Conservation (phyloP, 228 moss, liverwort and hornwort species). For the Sphagnum magellanicum region DNA sequence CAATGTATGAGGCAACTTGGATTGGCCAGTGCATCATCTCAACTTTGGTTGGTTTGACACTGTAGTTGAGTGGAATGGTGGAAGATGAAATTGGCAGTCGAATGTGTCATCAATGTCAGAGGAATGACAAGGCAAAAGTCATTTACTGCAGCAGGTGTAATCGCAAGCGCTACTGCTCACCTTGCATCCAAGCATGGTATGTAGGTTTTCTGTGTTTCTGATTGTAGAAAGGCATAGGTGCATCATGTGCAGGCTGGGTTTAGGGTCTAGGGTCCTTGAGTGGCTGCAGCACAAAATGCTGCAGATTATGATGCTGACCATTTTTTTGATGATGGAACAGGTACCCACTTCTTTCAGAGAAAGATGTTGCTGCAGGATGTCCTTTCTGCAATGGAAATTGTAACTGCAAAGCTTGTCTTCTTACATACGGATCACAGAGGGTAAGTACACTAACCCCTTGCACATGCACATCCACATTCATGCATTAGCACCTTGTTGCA, state of each 20-base stretch:
- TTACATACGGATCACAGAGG: neutral
- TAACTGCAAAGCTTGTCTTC: slow-evolving; percentile 64
- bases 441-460: neutral
- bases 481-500: neutral
- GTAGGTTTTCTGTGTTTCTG: neutral
- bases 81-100: slow-evolving; percentile 15
- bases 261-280: too few species aligned
- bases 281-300: neutral
- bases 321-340: neutral
- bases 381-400: slow-evolving; percentile 82
- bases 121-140: slow-evolving; percentile 63
- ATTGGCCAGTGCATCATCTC: neutral
- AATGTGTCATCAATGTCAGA: slow-evolving; percentile 96
- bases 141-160: slow-evolving; percentile 63
- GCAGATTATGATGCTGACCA: neutral
- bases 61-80: neutral
- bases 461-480: too few species aligned
- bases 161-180: slow-evolving; percentile 73
- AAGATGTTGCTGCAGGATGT: slow-evolving; percentile 27
- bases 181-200: slow-evolving; percentile 81
- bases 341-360: slow-evolving; percentile 30
- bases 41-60: neutral
- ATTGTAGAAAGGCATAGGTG: neutral
- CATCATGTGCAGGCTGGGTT: too few species aligned
- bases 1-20: neutral